Evolutionary conservation across 257 asterid genomes (phyloP), one percentile per base, ranked within the genome.

Genomic region (Penstemon barbatus): DNA sequence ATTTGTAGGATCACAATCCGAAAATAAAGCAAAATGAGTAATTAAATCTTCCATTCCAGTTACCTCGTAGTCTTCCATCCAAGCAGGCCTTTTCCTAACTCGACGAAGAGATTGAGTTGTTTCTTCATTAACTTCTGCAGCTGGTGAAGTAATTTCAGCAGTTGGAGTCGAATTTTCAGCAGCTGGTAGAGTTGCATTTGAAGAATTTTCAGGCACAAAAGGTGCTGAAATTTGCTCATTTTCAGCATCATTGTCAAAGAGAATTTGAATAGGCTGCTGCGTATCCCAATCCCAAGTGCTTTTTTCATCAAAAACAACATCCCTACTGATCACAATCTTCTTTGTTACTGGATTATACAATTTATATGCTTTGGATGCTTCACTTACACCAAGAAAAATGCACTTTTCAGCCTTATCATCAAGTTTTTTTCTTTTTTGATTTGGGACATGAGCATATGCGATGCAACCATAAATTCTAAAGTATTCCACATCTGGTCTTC

Each of bases 311-410:
- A 67, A 67, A 4, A 25, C 8, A 13, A 67, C 72, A 19, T 67
- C 72, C 4, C 63, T 13, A 7, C 64, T 55, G 1, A 33, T 43
- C 50, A 67, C 63, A 67, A 67, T 41, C 6, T 62, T 71, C 65
- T 55, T 62, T 0, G 63, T 41, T 0, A 19, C 0, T 19, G 65
- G 75, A 62, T 71, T 54, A 12, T 0, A 71, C 3, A 71, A 5
- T 41, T 54, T 63, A 8, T 62, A 63, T 6, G 63, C 67, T 3
- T 71, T 71, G 0, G 65, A 63, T 61, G 38, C 4, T 4, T 71
- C 65, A 63, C 64, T 53, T 3, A 39, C 33, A 9, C 74, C 68
- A 18, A 70, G 68, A 36, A 70, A 39, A 6, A 70, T 44, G 39
- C 63, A 70, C 6, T 70, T 70, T 9, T 70, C 37, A 0, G 3